phyloP scores from a whole-genome alignment of 2,329 filamentous ascomycete species.

The Fusarium sp. region DNA sequence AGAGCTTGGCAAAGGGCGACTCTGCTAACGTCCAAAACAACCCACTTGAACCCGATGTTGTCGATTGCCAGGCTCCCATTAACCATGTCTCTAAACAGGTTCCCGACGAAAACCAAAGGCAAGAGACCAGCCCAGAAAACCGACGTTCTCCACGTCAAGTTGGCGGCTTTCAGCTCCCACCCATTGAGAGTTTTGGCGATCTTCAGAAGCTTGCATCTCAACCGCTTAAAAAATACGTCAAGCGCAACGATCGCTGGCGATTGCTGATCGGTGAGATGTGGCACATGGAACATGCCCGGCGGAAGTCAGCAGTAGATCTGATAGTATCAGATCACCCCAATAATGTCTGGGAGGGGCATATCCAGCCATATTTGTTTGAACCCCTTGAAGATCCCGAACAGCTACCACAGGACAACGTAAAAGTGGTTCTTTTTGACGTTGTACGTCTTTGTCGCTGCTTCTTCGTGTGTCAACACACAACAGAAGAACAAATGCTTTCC shows the following conservation, averaged over 20 bases:
- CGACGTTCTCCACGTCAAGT: not conserved
- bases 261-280: conserved; percentile 44
- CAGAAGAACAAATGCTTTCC: conserved; percentile 31
- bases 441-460: conserved; percentile 45
- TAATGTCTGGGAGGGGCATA: conserved; percentile 31
- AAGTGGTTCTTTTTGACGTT: conserved; percentile 43
- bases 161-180: conserved; percentile 11
- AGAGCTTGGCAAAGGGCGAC: not conserved
- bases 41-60: not conserved
- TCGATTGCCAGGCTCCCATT: not conserved
- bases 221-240: conserved; percentile 38
- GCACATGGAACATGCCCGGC: conserved; percentile 42
- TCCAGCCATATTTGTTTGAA: conserved; percentile 24
- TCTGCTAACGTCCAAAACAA: not conserved
- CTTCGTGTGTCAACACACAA: conserved; percentile 34
- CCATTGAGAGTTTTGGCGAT: conserved; percentile 34
- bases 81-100: not conserved
- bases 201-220: conserved; percentile 36
- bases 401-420: conserved; percentile 8
- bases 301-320: conserved; percentile 38
- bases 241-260: conserved; percentile 41
- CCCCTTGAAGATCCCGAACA: conserved; percentile 17
- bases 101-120: not conserved
- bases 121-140: not conserved
- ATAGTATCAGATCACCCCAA: conserved; percentile 22